These are phyloP conservation scores for Euphorbia pulcherrima DNA, from an alignment of 345 rosid species.

Conservation along the genomic window DNA sequence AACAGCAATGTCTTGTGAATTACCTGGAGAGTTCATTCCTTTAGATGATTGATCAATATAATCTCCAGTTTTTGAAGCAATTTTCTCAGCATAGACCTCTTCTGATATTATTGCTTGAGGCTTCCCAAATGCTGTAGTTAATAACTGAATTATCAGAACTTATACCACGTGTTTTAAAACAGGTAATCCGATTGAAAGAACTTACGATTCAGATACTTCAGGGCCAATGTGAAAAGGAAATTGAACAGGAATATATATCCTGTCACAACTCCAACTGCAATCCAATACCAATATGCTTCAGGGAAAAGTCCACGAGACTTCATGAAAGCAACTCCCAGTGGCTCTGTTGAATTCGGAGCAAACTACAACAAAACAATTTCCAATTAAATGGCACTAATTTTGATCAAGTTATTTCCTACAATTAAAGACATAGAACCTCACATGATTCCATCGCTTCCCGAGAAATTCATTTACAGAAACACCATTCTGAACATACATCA, in stretches of 20 bases:
- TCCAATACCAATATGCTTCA: constrained; percentile 84
- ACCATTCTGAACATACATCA: constrained; percentile 70
- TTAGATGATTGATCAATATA: constrained; percentile 35
- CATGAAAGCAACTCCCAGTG: constrained; percentile 63
- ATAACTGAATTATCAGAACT: constrained; percentile 17
- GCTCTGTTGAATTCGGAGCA: constrained; percentile 47
- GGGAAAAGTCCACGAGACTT: constrained; percentile 69
- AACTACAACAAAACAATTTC: constrained; percentile 34
- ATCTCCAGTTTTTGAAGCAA: constrained; percentile 27
- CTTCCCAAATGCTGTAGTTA: constrained; percentile 63
- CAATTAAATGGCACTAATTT: neutral
- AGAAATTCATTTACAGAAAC: constrained; percentile 56
- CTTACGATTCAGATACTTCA: constrained; percentile 71
- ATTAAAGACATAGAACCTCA: constrained; percentile 26
- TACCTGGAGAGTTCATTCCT: constrained; percentile 32
- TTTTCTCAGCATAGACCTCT: constrained; percentile 44
- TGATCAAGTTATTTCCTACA: constrained; percentile 2
- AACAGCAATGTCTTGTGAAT: neutral
- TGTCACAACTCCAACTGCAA: constrained; percentile 59
- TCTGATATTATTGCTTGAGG: constrained; percentile 50
- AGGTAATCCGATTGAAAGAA: constrained; percentile 10
- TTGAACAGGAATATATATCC: constrained; percentile 61
- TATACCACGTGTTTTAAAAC: neutral
- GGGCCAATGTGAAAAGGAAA: constrained; percentile 57
- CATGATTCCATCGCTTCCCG: constrained; percentile 56